A percentile compares a stretch with the other conserved stretches of the same genome.
These are phyloP conservation scores for Xylaria sp. DNA, from an alignment of 2,329 filamentous ascomycete genomes.

Conservation along the genomic window DNA sequence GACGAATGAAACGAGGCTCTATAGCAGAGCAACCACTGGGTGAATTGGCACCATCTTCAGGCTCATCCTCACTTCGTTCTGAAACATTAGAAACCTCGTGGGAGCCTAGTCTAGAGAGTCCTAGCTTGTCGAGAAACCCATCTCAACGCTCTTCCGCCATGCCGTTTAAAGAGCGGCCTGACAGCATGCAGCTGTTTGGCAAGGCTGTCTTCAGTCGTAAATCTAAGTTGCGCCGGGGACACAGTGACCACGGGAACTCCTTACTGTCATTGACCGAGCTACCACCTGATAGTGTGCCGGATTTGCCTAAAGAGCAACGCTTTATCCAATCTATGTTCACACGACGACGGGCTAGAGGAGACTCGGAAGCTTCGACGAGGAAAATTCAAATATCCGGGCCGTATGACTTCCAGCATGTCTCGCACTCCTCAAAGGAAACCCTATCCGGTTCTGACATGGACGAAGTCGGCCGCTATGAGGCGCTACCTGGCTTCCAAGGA, in stretches of 20 bases:
- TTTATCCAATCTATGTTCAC: slow-evolving; percentile 63
- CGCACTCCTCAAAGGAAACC: slow-evolving; percentile 65
- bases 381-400: slow-evolving; percentile 68
- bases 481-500: slow-evolving; percentile 58
- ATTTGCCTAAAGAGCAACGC: slow-evolving; percentile 54
- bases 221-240: slow-evolving; percentile 62
- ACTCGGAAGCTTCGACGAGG: slow-evolving; percentile 47
- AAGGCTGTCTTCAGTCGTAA: slow-evolving; percentile 68
- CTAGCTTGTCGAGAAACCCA: slow-evolving; percentile 64
- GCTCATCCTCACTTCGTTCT: slow-evolving; percentile 64
- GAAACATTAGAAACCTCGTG: slow-evolving; percentile 57
- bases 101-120: slow-evolving; percentile 61
- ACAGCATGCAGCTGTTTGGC: slow-evolving; percentile 69
- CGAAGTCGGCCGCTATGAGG: slow-evolving; percentile 54
- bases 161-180: slow-evolving; percentile 64
- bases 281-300: slow-evolving; percentile 49
- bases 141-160: slow-evolving; percentile 66
- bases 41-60: slow-evolving; percentile 63
- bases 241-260: slow-evolving; percentile 60
- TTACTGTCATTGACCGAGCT: slow-evolving; percentile 60
- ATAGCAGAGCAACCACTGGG: slow-evolving; percentile 59
- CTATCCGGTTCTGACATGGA: slow-evolving; percentile 55
- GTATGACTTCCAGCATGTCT: slow-evolving; percentile 74
- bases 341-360: slow-evolving; percentile 56
- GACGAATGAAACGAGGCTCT: slow-evolving; percentile 64